A percentile compares a stretch with the other conserved stretches of the same genome.
Evolutionary conservation across 1,284 basidiomycete species (phyloP).

Genomic region (Ceratobasidium sp.): DNA sequence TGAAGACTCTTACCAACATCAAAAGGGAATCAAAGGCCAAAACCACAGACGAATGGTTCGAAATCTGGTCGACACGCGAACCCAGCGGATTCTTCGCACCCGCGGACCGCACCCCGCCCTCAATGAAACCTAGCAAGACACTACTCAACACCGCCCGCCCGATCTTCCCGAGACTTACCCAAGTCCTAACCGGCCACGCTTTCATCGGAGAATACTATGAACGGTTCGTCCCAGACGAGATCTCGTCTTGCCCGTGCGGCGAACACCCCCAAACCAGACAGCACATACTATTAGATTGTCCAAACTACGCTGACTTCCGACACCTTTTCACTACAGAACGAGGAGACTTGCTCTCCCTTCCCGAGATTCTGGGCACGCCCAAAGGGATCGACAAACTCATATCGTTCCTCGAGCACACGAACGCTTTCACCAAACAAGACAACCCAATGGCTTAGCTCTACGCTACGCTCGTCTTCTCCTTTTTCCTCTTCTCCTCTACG

Average conservation of each 20-base stretch:
- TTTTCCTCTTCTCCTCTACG: not conserved
- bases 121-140: slow-evolving; percentile 43
- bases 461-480: not conserved
- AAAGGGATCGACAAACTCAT: not conserved
- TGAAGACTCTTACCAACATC: slow-evolving; percentile 35
- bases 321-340: slow-evolving; percentile 25
- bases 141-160: slow-evolving; percentile 43
- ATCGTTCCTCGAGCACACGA: not conserved
- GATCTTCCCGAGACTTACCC: slow-evolving; percentile 44
- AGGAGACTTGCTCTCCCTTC: not conserved
- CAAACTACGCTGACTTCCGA: slow-evolving; percentile 44
- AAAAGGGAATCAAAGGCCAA: slow-evolving; percentile 40
- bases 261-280: slow-evolving; percentile 46
- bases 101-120: slow-evolving; percentile 46
- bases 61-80: not conserved
- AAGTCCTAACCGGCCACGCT: too few species aligned
- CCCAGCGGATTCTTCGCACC: slow-evolving; percentile 44
- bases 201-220: slow-evolving; percentile 49
- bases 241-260: slow-evolving; percentile 48
- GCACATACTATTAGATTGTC: slow-evolving; percentile 49
- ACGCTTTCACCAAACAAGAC: not conserved
- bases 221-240: slow-evolving; percentile 46
- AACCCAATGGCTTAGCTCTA: not conserved
- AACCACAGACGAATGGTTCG: slow-evolving; percentile 43
- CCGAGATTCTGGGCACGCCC: not conserved